phyloP scores from a whole-genome alignment of 345 rosid genomes.

The Psidium friedrichsthalianum region DNA sequence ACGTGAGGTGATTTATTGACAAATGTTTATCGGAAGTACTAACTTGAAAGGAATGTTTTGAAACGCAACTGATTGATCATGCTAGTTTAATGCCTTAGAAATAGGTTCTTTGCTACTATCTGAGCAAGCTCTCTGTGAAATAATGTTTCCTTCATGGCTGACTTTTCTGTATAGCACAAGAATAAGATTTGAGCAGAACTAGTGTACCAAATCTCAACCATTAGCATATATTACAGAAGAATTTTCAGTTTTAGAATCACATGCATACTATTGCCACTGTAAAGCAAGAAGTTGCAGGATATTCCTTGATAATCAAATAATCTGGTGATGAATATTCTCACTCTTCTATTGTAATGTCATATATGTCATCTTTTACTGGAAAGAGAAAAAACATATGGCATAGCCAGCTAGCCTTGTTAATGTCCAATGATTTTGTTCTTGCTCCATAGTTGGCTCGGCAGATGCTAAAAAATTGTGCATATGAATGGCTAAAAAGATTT shows the following conservation, averaged over 20 bases:
- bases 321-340: not conserved
- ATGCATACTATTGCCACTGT: not conserved
- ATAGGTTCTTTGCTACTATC: not conserved
- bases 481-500: not conserved
- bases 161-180: not conserved
- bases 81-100: not conserved
- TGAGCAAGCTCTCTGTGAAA: not conserved
- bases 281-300: not conserved
- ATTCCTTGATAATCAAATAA: not conserved
- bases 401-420: not conserved
- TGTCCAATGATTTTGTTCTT: not conserved
- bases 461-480: not conserved
- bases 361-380: not conserved
- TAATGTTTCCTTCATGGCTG: not conserved
- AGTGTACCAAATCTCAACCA: not conserved
- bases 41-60: not conserved
- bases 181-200: not conserved
- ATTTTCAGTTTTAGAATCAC: not conserved
- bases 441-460: not conserved
- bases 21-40: not conserved
- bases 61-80: not conserved
- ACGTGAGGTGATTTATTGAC: slow-evolving; percentile 59
- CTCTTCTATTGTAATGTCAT: not conserved
- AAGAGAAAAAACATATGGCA: not conserved
- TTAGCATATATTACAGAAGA: not conserved